Conservation (phyloP, 1,284 basidiomycete genomes). For the Microstroma glucosiphilum region DNA sequence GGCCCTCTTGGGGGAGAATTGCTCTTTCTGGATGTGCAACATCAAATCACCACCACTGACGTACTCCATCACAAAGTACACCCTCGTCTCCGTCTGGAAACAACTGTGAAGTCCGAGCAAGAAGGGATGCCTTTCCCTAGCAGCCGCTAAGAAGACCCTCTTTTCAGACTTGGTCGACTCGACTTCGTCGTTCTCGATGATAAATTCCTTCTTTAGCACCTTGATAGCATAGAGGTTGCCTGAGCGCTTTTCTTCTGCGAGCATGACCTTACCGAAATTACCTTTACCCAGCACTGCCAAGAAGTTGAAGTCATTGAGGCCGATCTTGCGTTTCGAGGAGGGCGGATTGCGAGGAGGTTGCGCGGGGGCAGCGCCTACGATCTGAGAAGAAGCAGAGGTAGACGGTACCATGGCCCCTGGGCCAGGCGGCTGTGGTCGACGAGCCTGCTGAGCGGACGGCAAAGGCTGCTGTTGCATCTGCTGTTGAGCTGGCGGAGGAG, state of each 20-base stretch:
- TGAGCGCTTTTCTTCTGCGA: slow-evolving; percentile 92
- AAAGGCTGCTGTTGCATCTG: slow-evolving; percentile 22
- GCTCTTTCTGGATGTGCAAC: slow-evolving; percentile 74
- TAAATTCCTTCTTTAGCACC: slow-evolving; percentile 99
- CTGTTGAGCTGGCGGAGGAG: slow-evolving; percentile 12
- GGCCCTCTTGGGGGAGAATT: slow-evolving; percentile 73
- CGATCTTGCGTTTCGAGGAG: slow-evolving; percentile 70
- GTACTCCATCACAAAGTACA: slow-evolving; percentile 74
- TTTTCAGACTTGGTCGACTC: slow-evolving; percentile 99
- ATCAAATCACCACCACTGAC: slow-evolving; percentile 73
- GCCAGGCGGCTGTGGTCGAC: slow-evolving; percentile 11
- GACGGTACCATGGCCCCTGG: not conserved
- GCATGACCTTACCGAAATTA: slow-evolving; percentile 99
- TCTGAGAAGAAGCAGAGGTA: not conserved
- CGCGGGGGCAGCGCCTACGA: slow-evolving; percentile 11
- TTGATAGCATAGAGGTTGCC: slow-evolving; percentile 95
- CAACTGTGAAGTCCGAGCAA: slow-evolving; percentile 93
- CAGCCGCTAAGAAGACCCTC: slow-evolving; percentile 92
- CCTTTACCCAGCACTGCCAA: slow-evolving; percentile 96
- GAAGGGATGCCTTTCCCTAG: slow-evolving; percentile 94
- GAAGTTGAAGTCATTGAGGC: slow-evolving; percentile 98
- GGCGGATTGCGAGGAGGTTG: slow-evolving; percentile 25
- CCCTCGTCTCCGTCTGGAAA: slow-evolving; percentile 98
- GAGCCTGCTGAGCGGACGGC: slow-evolving; percentile 12
- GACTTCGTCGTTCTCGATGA: slow-evolving; percentile 99